Conservation (phyloP, 306 rosid genomes). For the Gleditsia sinensis region DNA sequence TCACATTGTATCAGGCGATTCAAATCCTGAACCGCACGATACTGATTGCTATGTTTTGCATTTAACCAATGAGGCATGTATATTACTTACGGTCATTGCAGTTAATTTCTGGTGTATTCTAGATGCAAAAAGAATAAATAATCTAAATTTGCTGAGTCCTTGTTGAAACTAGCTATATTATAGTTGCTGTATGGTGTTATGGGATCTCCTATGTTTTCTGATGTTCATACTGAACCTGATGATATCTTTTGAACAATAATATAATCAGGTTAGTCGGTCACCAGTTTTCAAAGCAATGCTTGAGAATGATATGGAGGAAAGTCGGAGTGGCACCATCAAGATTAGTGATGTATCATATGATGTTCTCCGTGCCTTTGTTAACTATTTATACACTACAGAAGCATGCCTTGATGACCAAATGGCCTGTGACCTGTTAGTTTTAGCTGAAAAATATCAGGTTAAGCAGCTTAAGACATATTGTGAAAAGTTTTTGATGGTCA, state of each 20-base stretch:
- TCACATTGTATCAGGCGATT: no score
- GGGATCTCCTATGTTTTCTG: not conserved
- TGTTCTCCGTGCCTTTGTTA: constrained; percentile 58
- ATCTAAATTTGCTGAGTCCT: not conserved
- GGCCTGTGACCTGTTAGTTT: constrained; percentile 53
- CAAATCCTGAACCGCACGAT: no score
- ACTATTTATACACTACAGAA: constrained; percentile 56
- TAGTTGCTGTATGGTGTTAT: not conserved
- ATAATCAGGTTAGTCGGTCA: constrained; percentile 56
- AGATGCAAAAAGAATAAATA: not conserved
- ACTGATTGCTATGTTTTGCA: no score
- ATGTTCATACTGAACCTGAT: not conserved
- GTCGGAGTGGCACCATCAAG: constrained; percentile 60
- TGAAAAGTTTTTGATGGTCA: constrained; percentile 52
- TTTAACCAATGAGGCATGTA: not conserved
- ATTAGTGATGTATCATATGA: constrained; percentile 55
- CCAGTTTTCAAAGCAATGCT: constrained; percentile 66
- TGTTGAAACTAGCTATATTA: not conserved
- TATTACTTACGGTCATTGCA: not conserved
- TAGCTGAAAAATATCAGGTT: constrained; percentile 63
- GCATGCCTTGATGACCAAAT: constrained; percentile 52
- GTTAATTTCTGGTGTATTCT: not conserved
- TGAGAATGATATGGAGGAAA: constrained; percentile 68
- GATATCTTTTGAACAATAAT: not conserved
- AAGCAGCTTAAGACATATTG: constrained; percentile 58